phyloP scores from a whole-genome alignment of 139 green algal species.

The Picochlorum sp. region DNA sequence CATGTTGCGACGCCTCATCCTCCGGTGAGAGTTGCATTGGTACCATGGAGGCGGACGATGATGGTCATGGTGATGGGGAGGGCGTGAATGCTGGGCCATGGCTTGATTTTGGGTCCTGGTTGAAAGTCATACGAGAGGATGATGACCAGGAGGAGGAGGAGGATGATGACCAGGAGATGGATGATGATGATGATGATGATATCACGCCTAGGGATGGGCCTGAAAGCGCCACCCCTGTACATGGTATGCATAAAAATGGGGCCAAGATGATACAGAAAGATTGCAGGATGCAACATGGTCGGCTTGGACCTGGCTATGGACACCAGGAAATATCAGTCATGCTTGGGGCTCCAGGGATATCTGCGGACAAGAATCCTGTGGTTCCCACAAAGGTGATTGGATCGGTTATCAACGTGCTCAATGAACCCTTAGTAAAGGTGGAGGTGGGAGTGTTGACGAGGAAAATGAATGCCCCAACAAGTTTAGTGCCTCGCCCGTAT shows the following conservation, averaged over 20 bases:
- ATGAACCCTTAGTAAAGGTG: constrained; percentile 27
- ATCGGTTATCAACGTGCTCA: constrained; percentile 17
- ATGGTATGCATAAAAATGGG: not conserved
- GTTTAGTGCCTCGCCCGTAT: constrained; percentile 11
- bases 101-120: not conserved
- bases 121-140: not conserved
- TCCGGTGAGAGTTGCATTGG: too few species aligned
- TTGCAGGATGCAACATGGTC: constrained; percentile 22
- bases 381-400: constrained; percentile 17
- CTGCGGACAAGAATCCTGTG: constrained; percentile 13
- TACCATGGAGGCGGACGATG: too few species aligned
- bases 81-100: not conserved
- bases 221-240: too few species aligned
- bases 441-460: constrained; percentile 20
- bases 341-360: constrained; percentile 20
- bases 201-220: not conserved
- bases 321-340: constrained; percentile 24
- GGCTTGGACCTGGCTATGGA: not conserved
- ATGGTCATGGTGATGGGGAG: too few species aligned
- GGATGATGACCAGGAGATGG: not conserved
- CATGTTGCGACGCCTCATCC: too few species aligned
- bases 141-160: not conserved
- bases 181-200: not conserved
- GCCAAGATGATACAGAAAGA: constrained; percentile 5
- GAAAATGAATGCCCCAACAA: constrained; percentile 9